These are phyloP conservation scores for Tolypocladium paradoxum DNA, from an alignment of 2,329 filamentous ascomycete genomes.

Conservation along the genomic window DNA sequence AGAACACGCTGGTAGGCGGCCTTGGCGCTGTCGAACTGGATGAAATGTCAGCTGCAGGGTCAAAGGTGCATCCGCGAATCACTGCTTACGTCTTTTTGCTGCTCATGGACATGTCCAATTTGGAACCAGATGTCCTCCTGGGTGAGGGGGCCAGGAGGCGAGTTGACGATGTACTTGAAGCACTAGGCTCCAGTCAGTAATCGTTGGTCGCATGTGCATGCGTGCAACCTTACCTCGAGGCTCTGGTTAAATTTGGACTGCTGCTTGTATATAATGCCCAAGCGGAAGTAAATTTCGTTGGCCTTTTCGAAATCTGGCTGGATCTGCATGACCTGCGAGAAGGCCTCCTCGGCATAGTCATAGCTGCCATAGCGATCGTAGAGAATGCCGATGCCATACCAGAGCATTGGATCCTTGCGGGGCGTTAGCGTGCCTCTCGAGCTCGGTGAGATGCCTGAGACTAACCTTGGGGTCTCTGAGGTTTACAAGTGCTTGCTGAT, in stretches of 20 bases:
- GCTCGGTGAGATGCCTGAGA: not conserved
- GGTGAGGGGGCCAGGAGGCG: conserved; percentile 82
- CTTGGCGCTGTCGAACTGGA: conserved; percentile 88
- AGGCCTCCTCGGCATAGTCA: conserved; percentile 95
- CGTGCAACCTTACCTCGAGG: conserved; percentile 57
- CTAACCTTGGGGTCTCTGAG: conserved; percentile 82
- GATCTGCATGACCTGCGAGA: conserved; percentile 98
- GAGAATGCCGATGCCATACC: conserved; percentile 97
- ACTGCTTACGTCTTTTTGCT: conserved; percentile 85
- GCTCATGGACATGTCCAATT: conserved; percentile 96
- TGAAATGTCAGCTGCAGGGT: conserved; percentile 22
- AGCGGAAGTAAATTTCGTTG: conserved; percentile 95
- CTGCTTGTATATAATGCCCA: conserved; percentile 99
- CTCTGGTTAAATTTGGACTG: conserved; percentile 89
- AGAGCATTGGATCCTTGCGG: conserved; percentile 78
- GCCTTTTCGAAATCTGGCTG: conserved; percentile 96
- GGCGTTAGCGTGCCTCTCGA: conserved; percentile 3
- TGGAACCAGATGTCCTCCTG: conserved; percentile 99
- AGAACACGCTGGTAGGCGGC: conserved; percentile 85
- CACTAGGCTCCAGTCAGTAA: conserved; percentile 44
- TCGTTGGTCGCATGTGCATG: not conserved
- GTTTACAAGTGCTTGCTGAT: conserved; percentile 91
- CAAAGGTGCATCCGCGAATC: not conserved
- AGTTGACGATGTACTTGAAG: conserved; percentile 95
- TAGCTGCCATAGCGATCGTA: conserved; percentile 95